Conservation (phyloP, 495 filamentous ascomycete genomes). For the Sphaerosporella brunnea region DNA sequence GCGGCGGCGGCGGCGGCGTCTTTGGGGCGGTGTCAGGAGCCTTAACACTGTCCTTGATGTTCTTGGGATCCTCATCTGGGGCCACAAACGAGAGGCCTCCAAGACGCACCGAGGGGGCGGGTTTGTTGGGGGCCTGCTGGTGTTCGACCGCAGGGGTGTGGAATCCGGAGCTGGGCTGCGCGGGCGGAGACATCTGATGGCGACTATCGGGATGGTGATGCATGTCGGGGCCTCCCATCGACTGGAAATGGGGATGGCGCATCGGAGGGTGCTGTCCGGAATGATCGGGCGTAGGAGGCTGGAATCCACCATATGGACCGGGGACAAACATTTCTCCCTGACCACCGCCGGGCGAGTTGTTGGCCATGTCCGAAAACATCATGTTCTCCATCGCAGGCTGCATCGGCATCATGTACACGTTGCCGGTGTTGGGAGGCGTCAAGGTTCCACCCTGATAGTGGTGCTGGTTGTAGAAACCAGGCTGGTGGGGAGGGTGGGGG, state of each 20-base stretch:
- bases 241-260: neutral
- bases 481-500: constrained; percentile 11
- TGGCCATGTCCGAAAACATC: neutral
- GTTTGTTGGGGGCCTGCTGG: neutral
- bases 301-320: neutral
- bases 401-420: constrained; percentile 17
- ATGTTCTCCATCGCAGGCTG: constrained; percentile 8
- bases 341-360: neutral
- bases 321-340: neutral
- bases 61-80: neutral
- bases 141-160: no score
- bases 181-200: no score
- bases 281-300: constrained; percentile 12
- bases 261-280: constrained; percentile 5
- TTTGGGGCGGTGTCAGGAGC: no score
- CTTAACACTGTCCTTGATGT: no score
- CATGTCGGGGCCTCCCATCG: no score
- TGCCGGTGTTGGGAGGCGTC: constrained; percentile 22
- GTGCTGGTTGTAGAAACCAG: neutral
- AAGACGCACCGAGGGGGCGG: constrained; percentile 7
- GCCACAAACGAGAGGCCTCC: constrained; percentile 18
- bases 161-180: no score
- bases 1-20: no score
- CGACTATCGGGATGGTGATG: no score
- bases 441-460: constrained; percentile 5